A percentile compares a stretch with the other conserved stretches of the same genome.
These are phyloP conservation scores for Aspergillus nidulans DNA, from an alignment of 495 filamentous ascomycete genomes.

Conservation along the genomic window DNA sequence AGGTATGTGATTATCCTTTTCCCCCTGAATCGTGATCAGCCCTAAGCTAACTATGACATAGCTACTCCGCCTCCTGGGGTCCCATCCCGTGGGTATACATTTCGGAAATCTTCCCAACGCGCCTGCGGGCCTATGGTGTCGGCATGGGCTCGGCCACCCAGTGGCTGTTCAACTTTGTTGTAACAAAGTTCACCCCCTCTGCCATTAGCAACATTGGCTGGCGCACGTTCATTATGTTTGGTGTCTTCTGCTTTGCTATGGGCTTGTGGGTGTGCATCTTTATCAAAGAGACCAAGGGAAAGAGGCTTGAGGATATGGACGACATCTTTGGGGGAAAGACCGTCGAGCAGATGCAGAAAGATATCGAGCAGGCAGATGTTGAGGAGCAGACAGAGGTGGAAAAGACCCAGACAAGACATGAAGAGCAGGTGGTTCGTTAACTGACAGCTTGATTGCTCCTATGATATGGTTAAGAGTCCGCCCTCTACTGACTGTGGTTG, in stretches of 20 bases:
- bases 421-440: background rate
- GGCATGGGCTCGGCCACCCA: constrained; percentile 17
- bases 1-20: constrained; percentile 66
- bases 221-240: constrained; percentile 62
- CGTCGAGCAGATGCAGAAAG: background rate
- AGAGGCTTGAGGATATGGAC: constrained; percentile 63
- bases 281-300: constrained; percentile 63
- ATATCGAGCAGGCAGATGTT: background rate
- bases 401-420: background rate
- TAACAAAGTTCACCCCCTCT: constrained; percentile 8
- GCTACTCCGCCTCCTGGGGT: constrained; percentile 40
- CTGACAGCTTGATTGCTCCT: no score
- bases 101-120: constrained; percentile 27
- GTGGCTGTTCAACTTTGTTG: constrained; percentile 20
- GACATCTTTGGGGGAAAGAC: constrained; percentile 38
- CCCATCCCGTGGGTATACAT: constrained; percentile 52
- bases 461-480: no score
- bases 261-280: constrained; percentile 55
- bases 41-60: constrained; percentile 18
- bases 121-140: constrained; percentile 19
- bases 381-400: background rate
- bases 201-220: constrained; percentile 16
- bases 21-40: constrained; percentile 15
- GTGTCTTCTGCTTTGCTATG: constrained; percentile 52
- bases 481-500: no score